Percentiles rank a stretch among this genome's conserved stretches.
These are phyloP conservation scores for Patellifolia procumbens DNA, from an alignment of 179 eudicot genomes.

Conservation along the genomic window DNA sequence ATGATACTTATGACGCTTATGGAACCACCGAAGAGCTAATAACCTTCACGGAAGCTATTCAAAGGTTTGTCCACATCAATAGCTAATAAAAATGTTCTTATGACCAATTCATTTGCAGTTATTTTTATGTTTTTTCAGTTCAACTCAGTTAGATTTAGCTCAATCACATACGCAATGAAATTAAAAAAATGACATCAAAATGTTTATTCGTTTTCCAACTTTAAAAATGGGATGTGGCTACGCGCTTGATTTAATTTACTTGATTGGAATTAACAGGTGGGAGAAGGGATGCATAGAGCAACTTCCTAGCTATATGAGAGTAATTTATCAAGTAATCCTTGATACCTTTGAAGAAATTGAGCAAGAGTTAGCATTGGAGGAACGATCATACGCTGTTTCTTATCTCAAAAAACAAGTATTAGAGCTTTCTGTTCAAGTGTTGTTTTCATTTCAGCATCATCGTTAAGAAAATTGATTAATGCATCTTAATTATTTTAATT, in stretches of 20 bases:
- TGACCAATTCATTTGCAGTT: no score
- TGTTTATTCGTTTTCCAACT: no score
- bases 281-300: conserved; percentile 10
- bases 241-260: no score
- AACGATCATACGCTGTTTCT: conserved; percentile 3
- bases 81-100: no score
- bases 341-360: conserved; percentile 18
- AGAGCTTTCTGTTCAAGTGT: not conserved
- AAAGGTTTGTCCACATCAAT: conserved; percentile 23
- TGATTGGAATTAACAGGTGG: conserved; percentile 17
- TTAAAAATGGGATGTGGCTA: no score
- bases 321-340: not conserved
- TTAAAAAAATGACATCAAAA: no score
- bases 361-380: conserved; percentile 4
- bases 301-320: conserved; percentile 28
- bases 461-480: no score
- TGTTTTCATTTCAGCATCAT: no score
- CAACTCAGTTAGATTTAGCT: no score
- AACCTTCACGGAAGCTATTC: conserved; percentile 27
- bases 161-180: no score
- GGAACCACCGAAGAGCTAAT: conserved; percentile 39
- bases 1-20: conserved; percentile 51
- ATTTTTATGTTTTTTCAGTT: no score
- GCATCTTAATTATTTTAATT: no score
- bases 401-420: conserved; percentile 19